Evolutionary conservation across 306 rosid genomes (phyloP), one percentile per base, ranked within the genome.

Genomic region (Vigna radiata): DNA sequence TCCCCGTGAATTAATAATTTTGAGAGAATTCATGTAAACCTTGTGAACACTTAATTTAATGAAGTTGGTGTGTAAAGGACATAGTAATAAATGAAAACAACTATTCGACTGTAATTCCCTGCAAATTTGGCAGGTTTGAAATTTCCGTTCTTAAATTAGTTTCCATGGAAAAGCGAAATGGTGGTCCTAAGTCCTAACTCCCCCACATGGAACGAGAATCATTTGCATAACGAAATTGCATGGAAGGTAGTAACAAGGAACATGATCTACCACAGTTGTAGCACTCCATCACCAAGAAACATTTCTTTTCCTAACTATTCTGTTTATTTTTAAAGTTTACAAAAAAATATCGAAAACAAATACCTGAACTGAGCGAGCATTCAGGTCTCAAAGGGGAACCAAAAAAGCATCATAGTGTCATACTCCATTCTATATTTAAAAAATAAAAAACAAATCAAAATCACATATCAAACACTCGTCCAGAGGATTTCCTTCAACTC

Each of bases 161-260:
- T 46, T 76, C 59, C 16, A 63, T 25, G 55, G 44, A 55, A 44
- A 49, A 54, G 50, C 2, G 5, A 56, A 27, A 37, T 9, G 16
- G 94, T 85, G 95, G 95, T 89, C 93, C 95, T 77, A 39, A 65
- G 18, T 65, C 70, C 11, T 18, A 65, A 17, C 10, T 2, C 49
- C 87, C 55, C 87, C 79, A 77, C 81, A 83, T 77, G 84, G 80
- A 80, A 80, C 49, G 54, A 77, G 84, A 89, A 91, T 85, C 86
- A 88, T 89, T 88, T 87, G 78, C 92, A 87, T 43, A 84, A 76
- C 48, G 90, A 89, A 82, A 85, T 84, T 85, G 85, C 89, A 85
- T 77, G 85, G 55, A 79, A 75, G 23, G 70, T 48, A 63, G 85
- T 68, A 72, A 68, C 5, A 25, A 49, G 47, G 79, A 48, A 63